A percentile compares a stretch with the other conserved stretches of the same genome.
Conservation (phyloP, 2,329 filamentous ascomycete species). For the Pseudocercospora ulei region DNA sequence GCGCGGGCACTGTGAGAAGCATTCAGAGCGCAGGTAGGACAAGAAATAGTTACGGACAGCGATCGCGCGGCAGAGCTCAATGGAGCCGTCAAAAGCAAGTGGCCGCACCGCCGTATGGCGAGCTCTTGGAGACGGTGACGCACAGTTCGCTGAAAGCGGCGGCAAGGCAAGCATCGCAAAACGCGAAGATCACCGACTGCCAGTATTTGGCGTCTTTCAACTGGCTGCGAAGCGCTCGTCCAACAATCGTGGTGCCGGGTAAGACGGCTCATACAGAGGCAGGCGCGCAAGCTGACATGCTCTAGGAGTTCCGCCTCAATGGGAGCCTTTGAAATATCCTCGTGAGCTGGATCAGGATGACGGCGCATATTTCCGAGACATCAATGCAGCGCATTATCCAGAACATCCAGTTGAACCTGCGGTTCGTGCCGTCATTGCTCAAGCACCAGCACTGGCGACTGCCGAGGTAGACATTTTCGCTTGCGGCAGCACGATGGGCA, state of each 20-base stretch:
- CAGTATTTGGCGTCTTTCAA: conserved; percentile 46
- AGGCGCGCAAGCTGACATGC: not conserved
- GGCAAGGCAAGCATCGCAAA: conserved; percentile 32
- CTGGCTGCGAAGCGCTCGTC: conserved; percentile 37
- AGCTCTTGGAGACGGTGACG: not conserved
- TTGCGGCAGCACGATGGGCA: conserved; percentile 53
- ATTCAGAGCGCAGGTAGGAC: too few relatives aligned
- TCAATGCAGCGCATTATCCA: conserved; percentile 46
- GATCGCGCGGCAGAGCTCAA: too few relatives aligned
- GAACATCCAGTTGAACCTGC: conserved; percentile 46
- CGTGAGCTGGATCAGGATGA: conserved; percentile 39
- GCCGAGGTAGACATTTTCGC: conserved; percentile 47
- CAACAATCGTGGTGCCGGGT: conserved; percentile 43
- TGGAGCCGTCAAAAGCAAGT: too few relatives aligned
- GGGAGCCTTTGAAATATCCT: conserved; percentile 39
- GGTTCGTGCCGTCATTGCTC: conserved; percentile 38
- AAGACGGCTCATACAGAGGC: conserved; percentile 11
- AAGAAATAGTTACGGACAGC: too few relatives aligned
- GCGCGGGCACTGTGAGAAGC: too few relatives aligned
- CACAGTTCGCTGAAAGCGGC: not conserved
- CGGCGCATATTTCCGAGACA: conserved; percentile 47
- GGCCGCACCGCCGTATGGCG: too few relatives aligned
- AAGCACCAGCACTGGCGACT: conserved; percentile 34
- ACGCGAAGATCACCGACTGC: conserved; percentile 24
- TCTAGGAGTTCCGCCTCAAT: conserved; percentile 44